Base-by-base conservation (phyloP, 306 rosid species). In the Dryas alaskensis region DNA sequence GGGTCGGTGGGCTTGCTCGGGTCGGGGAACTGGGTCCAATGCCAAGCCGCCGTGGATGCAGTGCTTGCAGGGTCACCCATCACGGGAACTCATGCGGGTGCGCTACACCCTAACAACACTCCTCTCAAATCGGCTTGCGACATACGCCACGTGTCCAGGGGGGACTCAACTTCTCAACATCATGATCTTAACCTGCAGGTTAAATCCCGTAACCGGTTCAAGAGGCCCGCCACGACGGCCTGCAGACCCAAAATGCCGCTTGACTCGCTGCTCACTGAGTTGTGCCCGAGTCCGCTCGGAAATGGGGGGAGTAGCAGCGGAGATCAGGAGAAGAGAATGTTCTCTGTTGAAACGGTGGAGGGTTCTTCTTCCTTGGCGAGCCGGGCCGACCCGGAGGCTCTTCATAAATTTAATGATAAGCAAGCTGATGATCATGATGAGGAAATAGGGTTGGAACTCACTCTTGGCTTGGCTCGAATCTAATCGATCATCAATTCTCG, bases 1-100 rank as follows among this genome's bases (percentile, higher is more conserved):
- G 97, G 97, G 7, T 82, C 92, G 5, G 25, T 92, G 19, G 97
- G 97, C 1, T 60, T 92, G 61, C 72, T 83, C 22, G 86, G 80
- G 76, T 62, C 65, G 2, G 90, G 89, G 4, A 76, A 86, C 19
- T 92, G 90, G 89, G 76, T 25, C n/a, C 78, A 70, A 43, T 87
- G 92, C 65, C 86, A 89, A 76, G 87, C 91, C 2, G 91, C 92
- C 12, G 91, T 92, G 16, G 85, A 83, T 3, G 81, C 88, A 0
- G 90, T 86, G 37, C 58, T 92, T 22, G 49, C 39, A 8, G 92
- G 97, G 1, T 53, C 71, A 6, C 73, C 72, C 55, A 87, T 78
- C 19, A 12, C 8, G 10, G 83, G 22, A 12, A n/a, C 8, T 2
- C 76, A 65, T 39, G 57, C 39, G 37, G 67, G 19, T 0, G 48